Conservation (phyloP, 306 rosid genomes). For the Citrullus mucosospermus region DNA sequence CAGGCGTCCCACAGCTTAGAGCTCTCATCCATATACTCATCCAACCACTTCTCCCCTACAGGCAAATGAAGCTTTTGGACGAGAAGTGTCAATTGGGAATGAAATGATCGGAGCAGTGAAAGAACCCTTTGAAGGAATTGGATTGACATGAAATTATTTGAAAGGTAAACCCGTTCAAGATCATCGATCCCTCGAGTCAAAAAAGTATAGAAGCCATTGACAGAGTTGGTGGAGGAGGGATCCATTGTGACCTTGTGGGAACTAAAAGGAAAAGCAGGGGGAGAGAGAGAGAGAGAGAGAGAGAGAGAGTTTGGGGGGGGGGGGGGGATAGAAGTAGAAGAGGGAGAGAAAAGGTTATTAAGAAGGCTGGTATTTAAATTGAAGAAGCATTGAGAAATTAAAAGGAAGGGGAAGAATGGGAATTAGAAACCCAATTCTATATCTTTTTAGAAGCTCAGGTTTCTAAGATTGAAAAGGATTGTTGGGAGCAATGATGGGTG, state of each 20-base stretch:
- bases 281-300: constrained; percentile 26
- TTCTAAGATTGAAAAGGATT: constrained; percentile 94
- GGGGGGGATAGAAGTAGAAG: constrained; percentile 11
- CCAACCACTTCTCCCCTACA: constrained; percentile 94
- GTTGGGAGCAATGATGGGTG: constrained; percentile 99
- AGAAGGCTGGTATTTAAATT: constrained; percentile 9
- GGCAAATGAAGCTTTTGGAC: constrained; percentile 97
- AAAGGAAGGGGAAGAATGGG: constrained; percentile 3
- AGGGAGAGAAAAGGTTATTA: constrained; percentile 15
- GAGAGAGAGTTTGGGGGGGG: background rate
- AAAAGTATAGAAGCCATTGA: constrained; percentile 82
- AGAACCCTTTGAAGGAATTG: constrained; percentile 89
- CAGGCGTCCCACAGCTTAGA: constrained; percentile 99
- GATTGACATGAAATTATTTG: constrained; percentile 90
- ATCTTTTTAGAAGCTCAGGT: constrained; percentile 78
- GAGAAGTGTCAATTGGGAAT: constrained; percentile 74
- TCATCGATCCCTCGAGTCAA: constrained; percentile 92
- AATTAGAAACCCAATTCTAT: constrained; percentile 18
- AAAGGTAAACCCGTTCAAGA: constrained; percentile 72
- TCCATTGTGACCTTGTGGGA: constrained; percentile 36
- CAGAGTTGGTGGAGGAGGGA: constrained; percentile 89
- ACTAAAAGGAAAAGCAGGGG: background rate
- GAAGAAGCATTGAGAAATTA: constrained; percentile 22
- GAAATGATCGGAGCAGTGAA: constrained; percentile 84
- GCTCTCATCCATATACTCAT: constrained; percentile 98